These are phyloP conservation scores for Nyssa sinensis DNA, from an alignment of 148 eudicot genomes.

Conservation along the genomic window DNA sequence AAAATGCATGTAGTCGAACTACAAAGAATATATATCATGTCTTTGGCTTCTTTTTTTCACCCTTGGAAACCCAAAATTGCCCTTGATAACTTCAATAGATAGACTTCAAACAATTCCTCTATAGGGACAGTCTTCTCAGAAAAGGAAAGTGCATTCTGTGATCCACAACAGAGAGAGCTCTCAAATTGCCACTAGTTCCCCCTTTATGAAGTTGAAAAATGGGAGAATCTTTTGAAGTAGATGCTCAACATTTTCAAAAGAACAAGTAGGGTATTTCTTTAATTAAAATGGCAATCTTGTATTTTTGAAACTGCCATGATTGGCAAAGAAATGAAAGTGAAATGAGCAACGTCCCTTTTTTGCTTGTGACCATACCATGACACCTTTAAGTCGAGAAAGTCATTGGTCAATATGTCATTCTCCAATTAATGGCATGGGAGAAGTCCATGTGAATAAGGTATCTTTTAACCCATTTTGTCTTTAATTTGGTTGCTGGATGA, in stretches of 20 bases:
- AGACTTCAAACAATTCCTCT: not conserved
- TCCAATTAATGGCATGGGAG: not conserved
- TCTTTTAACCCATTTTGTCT: no score
- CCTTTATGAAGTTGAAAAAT: not conserved
- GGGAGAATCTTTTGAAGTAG: no score
- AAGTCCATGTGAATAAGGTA: not conserved
- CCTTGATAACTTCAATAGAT: not conserved
- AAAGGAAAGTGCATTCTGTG: not conserved
- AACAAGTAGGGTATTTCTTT: not conserved
- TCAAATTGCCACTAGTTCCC: not conserved
- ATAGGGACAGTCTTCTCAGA: not conserved
- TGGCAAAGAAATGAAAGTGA: not conserved
- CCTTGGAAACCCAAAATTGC: not conserved
- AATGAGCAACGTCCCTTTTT: not conserved
- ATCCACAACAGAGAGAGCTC: no score
- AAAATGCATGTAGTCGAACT: not conserved
- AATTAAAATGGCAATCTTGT: not conserved
- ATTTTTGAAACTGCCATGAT: not conserved
- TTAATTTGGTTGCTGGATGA: no score
- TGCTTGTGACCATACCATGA: constrained; percentile 4
- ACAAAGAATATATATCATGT: not conserved
- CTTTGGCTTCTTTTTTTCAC: no score
- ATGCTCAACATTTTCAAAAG: no score
- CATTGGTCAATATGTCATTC: not conserved
- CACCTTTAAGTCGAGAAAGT: not conserved